phyloP scores from a whole-genome alignment of 208 protist genomes.

The Angomonas ambiguus region DNA sequence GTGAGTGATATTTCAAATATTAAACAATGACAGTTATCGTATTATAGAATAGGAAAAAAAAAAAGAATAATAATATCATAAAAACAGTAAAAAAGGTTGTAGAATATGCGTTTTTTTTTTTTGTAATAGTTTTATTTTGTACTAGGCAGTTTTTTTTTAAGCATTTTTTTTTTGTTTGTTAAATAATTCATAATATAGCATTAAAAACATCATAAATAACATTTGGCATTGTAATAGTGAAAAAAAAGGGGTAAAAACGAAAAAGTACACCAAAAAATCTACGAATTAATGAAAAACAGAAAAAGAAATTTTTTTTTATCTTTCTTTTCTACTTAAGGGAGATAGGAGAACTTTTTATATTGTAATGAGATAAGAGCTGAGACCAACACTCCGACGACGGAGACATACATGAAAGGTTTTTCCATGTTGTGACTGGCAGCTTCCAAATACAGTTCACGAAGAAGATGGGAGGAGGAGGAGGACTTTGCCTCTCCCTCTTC shows the following conservation, averaged over 20 bases:
- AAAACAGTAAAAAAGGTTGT: constrained; percentile 12
- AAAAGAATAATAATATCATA: constrained; percentile 12
- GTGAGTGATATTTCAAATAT: background rate
- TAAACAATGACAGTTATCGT: background rate
- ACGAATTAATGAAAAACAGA: constrained; percentile 12
- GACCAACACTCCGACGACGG: background rate
- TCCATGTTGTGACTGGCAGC: background rate
- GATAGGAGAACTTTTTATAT: constrained; percentile 7
- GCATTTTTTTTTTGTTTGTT: background rate
- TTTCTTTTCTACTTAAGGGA: constrained; percentile 3
- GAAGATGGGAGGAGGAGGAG: background rate
- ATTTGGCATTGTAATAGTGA: background rate
- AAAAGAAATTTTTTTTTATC: constrained; percentile 6
- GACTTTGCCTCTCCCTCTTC: too few species aligned
- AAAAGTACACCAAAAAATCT: background rate
- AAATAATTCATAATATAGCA: background rate
- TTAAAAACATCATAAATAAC: background rate
- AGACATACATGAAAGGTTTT: background rate
- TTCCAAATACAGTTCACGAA: background rate
- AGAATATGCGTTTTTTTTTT: constrained; percentile 9
- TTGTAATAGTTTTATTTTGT: constrained; percentile 2
- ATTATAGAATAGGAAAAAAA: constrained; percentile 2
- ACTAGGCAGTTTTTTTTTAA: background rate
- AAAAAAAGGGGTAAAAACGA: background rate
- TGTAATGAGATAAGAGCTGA: constrained; percentile 3